Conservation (phyloP, 495 filamentous ascomycete genomes). For the Hypoxylon subgilvum region DNA sequence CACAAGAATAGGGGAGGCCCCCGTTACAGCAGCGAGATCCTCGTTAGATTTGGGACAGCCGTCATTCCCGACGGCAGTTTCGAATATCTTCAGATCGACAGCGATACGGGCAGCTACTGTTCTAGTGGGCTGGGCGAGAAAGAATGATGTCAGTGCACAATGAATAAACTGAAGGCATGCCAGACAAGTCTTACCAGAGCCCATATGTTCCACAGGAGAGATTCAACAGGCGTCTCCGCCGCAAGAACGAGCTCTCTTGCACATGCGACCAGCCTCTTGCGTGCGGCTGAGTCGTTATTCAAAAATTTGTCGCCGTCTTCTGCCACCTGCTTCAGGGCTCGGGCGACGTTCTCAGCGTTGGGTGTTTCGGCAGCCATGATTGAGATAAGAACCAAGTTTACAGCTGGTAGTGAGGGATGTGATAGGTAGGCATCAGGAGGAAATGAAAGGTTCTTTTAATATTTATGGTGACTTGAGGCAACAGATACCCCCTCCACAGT, state of each 20-base stretch:
- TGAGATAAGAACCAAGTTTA: not conserved
- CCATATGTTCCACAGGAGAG: constrained; percentile 9
- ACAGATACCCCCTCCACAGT: not conserved
- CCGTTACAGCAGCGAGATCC: constrained; percentile 15
- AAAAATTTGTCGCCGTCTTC: constrained; percentile 7
- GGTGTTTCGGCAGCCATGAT: constrained; percentile 7
- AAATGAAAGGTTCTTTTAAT: not conserved
- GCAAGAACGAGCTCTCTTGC: constrained; percentile 8
- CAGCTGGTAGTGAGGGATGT: not conserved
- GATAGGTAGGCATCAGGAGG: not conserved
- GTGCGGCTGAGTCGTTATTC: constrained; percentile 3
- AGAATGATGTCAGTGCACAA: not conserved
- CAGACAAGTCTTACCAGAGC: constrained; percentile 2
- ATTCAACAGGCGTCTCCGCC: constrained; percentile 14
- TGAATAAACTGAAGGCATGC: not conserved
- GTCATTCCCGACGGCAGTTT: constrained; percentile 13
- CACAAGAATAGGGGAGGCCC: constrained; percentile 19
- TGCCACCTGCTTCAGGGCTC: constrained; percentile 5
- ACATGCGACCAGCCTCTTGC: constrained; percentile 1
- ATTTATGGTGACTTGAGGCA: not conserved
- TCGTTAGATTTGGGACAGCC: constrained; percentile 11
- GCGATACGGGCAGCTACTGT: constrained; percentile 22
- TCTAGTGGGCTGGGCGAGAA: constrained; percentile 18
- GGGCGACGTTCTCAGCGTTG: not conserved
- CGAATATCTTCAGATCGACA: constrained; percentile 24